Evolutionary conservation across 257 asterid genomes (phyloP), one percentile per base, ranked within the genome.

Genomic region (Solanum medicagineum): DNA sequence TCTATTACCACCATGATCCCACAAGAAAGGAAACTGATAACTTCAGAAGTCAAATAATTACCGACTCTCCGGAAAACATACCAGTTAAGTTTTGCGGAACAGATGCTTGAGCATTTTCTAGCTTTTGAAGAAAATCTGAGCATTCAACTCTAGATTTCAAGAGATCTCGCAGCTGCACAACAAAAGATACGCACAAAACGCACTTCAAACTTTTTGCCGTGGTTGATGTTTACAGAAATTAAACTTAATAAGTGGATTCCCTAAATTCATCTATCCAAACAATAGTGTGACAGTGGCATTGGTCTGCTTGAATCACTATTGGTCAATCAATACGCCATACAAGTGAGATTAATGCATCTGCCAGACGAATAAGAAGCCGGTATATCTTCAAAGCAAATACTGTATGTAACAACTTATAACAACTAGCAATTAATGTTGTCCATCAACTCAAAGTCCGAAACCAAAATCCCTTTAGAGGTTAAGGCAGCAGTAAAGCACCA

Each of bases 131-230:
- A 90, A 96, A 96, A 91, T 96, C 98, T 75, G 93, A 88, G 85
- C 98, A 87, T 84, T 92, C 98, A 81, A 96, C 93, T 86, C 97
- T 91, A 80, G 98, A 95, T 89, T 96, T 95, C 88, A 96, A 89
- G 86, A 96, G 96, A 88, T 88, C 92, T 53, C 95, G 93, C 69
- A 94, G 88, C 99, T 96, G 98, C 91, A 90, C 22, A 65, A 59
- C 54, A 79, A 83, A 29, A 70, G 83, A 77, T 12, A 87, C 1
- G 6, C 29, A 56, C 12, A 75, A 16, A 45, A 40, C 3, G 1
- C 42, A 62, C n/a, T 42, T 69, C 42, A 80, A 29, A 29, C 14
- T 36, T 51, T 71, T 26, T 53, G 40, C n/a, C 20, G 3, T 36
- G 40, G 80, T 24, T 57, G 36, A 66, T 29, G 32, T 84, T 69